Conservation (phyloP, 2,329 filamentous ascomycete species). For the Huntiella abstrusa region DNA sequence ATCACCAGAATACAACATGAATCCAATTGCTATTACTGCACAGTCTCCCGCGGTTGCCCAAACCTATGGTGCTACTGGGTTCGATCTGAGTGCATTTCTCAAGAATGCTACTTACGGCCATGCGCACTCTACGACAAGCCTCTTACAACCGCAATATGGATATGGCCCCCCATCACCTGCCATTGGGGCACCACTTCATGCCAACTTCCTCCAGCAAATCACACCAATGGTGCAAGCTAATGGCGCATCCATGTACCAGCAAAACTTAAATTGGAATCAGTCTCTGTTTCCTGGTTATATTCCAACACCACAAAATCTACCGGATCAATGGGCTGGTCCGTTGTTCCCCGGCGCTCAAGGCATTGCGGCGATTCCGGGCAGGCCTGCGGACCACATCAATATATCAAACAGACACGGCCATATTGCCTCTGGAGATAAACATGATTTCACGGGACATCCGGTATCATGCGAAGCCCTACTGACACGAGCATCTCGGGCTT, state of each 20-base stretch:
- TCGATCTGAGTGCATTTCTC: slow-evolving; percentile 1
- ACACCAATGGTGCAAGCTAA: not conserved
- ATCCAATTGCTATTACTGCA: not conserved
- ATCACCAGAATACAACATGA: not conserved
- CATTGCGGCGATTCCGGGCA: too few relatives aligned
- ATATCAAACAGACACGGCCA: too few relatives aligned
- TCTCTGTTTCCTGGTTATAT: not conserved
- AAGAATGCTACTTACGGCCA: not conserved
- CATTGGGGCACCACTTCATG: slow-evolving; percentile 9
- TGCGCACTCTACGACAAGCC: not conserved
- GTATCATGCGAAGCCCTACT: too few relatives aligned
- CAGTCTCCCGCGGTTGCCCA: too few relatives aligned
- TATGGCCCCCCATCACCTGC: slow-evolving; percentile 11
- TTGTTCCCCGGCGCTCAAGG: too few relatives aligned
- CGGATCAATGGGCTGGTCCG: too few relatives aligned
- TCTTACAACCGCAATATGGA: slow-evolving; percentile 5
- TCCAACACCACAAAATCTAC: too few relatives aligned
- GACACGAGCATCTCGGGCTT: too few relatives aligned
- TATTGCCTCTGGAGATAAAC: too few relatives aligned
- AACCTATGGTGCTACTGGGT: not conserved
- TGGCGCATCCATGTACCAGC: not conserved
- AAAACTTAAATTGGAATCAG: slow-evolving; percentile 2
- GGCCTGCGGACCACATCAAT: too few relatives aligned
- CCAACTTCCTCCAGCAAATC: slow-evolving; percentile 5
- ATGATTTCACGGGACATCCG: too few relatives aligned